Evolutionary conservation across 2,329 filamentous ascomycete species (phyloP).

Genomic region (Colletotrichum sidae): DNA sequence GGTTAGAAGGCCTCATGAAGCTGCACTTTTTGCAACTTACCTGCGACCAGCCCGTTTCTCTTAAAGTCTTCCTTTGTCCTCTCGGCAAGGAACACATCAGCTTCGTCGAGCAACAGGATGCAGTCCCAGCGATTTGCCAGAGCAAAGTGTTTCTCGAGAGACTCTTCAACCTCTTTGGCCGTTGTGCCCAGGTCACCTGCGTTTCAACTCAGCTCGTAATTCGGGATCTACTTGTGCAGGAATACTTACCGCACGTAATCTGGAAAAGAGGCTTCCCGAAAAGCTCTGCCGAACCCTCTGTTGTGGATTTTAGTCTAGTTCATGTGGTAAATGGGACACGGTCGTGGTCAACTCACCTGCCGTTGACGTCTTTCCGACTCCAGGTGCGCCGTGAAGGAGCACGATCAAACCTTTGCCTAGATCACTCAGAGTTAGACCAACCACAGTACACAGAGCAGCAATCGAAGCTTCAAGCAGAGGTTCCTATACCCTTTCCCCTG

Average conservation of each 20-base stretch:
- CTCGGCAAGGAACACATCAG: slow-evolving; percentile 69
- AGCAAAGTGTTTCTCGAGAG: background rate
- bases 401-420: background rate
- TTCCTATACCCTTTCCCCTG: background rate
- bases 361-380: background rate
- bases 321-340: background rate
- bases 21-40: background rate
- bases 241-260: background rate
- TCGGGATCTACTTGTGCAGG: too few species aligned
- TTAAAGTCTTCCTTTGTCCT: slow-evolving; percentile 60
- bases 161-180: background rate
- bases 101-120: background rate
- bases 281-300: background rate
- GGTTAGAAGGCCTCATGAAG: background rate
- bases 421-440: background rate
- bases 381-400: background rate
- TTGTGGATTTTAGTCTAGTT: background rate
- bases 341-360: background rate
- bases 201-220: too few species aligned
- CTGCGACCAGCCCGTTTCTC: slow-evolving; percentile 1
- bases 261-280: slow-evolving; percentile 8
- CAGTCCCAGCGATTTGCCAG: slow-evolving; percentile 35
- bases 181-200: background rate
- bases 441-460: background rate
- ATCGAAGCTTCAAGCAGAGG: background rate